A percentile compares a stretch with the other conserved stretches of the same genome.
These are phyloP conservation scores for Trichoderma koningiopsis DNA, from an alignment of 2,329 filamentous ascomycete genomes.

Conservation along the genomic window DNA sequence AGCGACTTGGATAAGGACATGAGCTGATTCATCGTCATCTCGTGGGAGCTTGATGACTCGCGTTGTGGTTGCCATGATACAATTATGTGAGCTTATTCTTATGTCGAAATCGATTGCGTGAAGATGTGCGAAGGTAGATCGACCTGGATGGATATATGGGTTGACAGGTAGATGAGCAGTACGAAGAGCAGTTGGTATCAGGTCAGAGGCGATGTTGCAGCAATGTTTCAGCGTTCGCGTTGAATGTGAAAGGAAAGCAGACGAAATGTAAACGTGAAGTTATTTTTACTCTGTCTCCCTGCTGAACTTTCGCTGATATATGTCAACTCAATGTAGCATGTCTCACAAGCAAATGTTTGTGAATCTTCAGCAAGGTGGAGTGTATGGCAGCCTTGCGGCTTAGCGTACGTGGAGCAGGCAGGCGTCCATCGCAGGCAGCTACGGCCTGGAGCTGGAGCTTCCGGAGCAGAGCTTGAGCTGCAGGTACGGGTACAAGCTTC, in stretches of 20 bases:
- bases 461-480: not conserved
- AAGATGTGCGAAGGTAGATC: not conserved
- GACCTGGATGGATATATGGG: not conserved
- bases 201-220: not conserved
- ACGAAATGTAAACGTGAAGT: not conserved
- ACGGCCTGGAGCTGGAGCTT: not conserved
- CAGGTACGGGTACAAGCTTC: constrained; percentile 8
- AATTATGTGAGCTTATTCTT: not conserved
- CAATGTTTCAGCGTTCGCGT: not conserved
- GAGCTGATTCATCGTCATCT: constrained; percentile 53
- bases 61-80: constrained; percentile 32
- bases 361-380: constrained; percentile 16
- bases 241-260: too few relatives aligned
- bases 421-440: constrained; percentile 11
- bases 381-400: constrained; percentile 12
- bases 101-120: not conserved
- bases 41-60: constrained; percentile 61
- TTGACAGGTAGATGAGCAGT: not conserved
- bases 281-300: not conserved
- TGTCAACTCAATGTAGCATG: not conserved
- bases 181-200: too few relatives aligned
- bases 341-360: constrained; percentile 15
- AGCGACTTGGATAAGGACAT: constrained; percentile 63
- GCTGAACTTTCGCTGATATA: not conserved
- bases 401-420: constrained; percentile 18